Evolutionary conservation across 106 monocot species (phyloP).

Genomic region (Dioscorea dumetorum): DNA sequence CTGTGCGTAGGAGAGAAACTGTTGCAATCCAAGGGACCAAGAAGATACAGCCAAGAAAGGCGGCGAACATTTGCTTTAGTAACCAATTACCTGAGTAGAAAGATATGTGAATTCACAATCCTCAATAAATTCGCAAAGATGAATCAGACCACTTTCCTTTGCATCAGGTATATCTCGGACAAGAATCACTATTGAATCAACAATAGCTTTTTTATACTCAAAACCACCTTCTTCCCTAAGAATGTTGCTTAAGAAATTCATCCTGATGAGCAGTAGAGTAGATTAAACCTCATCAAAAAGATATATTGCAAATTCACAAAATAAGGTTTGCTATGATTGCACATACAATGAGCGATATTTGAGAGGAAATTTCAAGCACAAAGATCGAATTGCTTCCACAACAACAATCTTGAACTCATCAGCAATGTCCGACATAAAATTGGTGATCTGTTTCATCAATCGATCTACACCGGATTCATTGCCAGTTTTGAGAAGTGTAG

Average conservation of each 20-base stretch:
- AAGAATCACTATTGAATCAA: conserved; percentile 95
- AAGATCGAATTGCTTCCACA: conserved; percentile 93
- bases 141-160: conserved; percentile 95
- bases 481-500: conserved; percentile 94
- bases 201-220: conserved; percentile 98
- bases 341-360: conserved; percentile 94
- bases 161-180: conserved; percentile 99
- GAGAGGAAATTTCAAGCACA: conserved; percentile 96
- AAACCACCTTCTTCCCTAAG: conserved; percentile 99
- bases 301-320: not conserved
- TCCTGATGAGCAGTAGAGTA: conserved; percentile 42
- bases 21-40: no score
- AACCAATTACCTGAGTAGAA: conserved; percentile 77
- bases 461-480: conserved; percentile 98
- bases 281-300: not conserved
- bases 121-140: conserved; percentile 98
- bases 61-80: not conserved
- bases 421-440: conserved; percentile 99
- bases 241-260: conserved; percentile 99
- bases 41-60: no score
- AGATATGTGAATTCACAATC: conserved; percentile 99
- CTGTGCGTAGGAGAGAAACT: no score
- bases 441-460: conserved; percentile 97
- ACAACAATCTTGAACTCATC: conserved; percentile 99
- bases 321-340: not conserved